A percentile compares a stretch with the other conserved stretches of the same genome.
Conservation (phyloP, 1,139 yeast species). For the Nakaseomyces sp. region DNA sequence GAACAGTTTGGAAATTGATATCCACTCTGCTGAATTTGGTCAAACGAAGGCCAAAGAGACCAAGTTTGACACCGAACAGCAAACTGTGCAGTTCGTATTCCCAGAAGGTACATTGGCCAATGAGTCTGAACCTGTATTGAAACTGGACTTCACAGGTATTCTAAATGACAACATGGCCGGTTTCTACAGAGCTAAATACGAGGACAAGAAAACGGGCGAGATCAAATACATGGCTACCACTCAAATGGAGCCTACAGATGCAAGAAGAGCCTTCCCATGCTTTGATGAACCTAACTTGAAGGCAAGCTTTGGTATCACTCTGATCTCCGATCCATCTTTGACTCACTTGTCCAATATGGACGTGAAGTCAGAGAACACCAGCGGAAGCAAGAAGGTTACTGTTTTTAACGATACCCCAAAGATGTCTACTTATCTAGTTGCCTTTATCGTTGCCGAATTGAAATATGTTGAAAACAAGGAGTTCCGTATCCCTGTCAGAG, state of each 20-base stretch:
- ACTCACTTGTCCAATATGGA: constrained; percentile 75
- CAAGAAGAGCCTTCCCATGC: constrained; percentile 78
- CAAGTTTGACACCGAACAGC: constrained; percentile 44
- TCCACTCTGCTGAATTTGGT: constrained; percentile 44
- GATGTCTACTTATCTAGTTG: constrained; percentile 74
- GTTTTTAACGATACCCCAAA: constrained; percentile 56
- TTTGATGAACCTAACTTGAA: constrained; percentile 73
- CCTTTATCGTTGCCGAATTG: constrained; percentile 76
- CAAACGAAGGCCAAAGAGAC: constrained; percentile 29
- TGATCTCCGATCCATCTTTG: constrained; percentile 47
- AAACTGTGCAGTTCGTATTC: constrained; percentile 57
- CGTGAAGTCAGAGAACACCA: constrained; percentile 38
- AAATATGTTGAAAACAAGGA: constrained; percentile 58
- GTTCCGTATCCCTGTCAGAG: constrained; percentile 71
- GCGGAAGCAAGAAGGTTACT: constrained; percentile 47
- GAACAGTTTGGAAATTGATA: constrained; percentile 58
- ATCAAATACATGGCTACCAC: constrained; percentile 64
- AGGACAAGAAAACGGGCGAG: constrained; percentile 48
- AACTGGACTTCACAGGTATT: constrained; percentile 56
- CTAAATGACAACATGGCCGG: constrained; percentile 75
- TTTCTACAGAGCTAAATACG: constrained; percentile 70
- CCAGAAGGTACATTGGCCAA: constrained; percentile 36
- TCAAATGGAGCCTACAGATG: constrained; percentile 81
- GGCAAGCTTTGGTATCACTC: constrained; percentile 58
- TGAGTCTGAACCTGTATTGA: constrained; percentile 36